These are phyloP conservation scores for Phytopythium ostracodes DNA, from an alignment of 352 stramenopile species.

Conservation along the genomic window DNA sequence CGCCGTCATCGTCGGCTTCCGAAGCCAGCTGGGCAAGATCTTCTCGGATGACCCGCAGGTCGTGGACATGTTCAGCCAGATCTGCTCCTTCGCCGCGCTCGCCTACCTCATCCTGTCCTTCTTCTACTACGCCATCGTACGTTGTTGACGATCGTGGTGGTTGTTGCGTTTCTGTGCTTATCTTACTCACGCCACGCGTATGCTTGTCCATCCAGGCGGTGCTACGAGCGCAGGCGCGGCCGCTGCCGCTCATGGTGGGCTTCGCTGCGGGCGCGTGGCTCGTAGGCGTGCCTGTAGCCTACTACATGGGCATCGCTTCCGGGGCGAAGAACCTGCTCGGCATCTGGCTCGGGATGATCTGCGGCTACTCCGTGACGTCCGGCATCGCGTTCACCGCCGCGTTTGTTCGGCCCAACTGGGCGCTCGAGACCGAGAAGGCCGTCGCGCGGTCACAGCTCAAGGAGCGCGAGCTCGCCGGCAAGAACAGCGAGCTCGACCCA, in stretches of 20 bases:
- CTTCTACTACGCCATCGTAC: constrained; percentile 78
- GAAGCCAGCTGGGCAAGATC: constrained; percentile 44
- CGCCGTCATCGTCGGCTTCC: constrained; percentile 40
- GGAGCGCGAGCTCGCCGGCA: constrained; percentile 15
- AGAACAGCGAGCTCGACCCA: constrained; percentile 11
- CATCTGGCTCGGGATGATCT: constrained; percentile 63
- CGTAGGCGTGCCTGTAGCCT: constrained; percentile 66
- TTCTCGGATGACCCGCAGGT: constrained; percentile 69
- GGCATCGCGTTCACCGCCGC: constrained; percentile 59
- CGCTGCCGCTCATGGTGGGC: constrained; percentile 47
- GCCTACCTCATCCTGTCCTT: constrained; percentile 73
- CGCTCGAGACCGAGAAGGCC: constrained; percentile 40
- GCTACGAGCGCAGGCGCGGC: constrained; percentile 57
- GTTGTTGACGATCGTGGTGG: constrained; percentile 1
- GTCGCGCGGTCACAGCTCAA: constrained; percentile 50
- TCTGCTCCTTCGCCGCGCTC: constrained; percentile 49
- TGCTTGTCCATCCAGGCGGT: constrained; percentile 33
- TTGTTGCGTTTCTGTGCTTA: background rate
- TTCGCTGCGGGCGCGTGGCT: constrained; percentile 68
- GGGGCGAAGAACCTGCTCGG: constrained; percentile 38
- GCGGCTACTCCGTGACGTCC: constrained; percentile 73
- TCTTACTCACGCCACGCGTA: background rate
- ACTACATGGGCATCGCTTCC: constrained; percentile 53
- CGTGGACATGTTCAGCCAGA: constrained; percentile 54
- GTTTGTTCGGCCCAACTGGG: constrained; percentile 61